Evolutionary conservation across 2,329 filamentous ascomycete species (phyloP), one percentile per base, ranked within the genome.

Genomic region (Chrysoporthe deuterocubensis): DNA sequence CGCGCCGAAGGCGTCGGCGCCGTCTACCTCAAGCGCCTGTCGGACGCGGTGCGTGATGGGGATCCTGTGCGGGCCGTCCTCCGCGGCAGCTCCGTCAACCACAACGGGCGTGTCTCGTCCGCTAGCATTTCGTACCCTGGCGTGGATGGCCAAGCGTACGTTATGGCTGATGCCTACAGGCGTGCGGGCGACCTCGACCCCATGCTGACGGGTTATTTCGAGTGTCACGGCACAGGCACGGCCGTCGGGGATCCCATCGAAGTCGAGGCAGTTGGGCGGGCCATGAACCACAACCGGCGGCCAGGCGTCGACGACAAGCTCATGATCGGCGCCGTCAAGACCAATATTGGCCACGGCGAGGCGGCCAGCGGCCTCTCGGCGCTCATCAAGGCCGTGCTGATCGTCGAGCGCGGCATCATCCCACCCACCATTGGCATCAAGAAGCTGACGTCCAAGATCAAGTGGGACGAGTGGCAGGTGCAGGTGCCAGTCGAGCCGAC

Each of bases 1-100:
- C 78, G 85, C 3, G 85, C 79, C 1, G 85, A 88, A 57, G 85
- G 81, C 0, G 72, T 78, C 4, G 82, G 73, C 0, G 71, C 76
- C 0, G 71, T 88, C 0, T 72, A 85, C 3, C 68, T 88, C 0
- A 88, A 87, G 76, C 77, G 72, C 14, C 73, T 87, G 0, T 74
- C 76, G 0, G 74, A 79, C 56, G 86, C 86, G 0, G 50, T 86
- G 0, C 71, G 72, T 2, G 84, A 85, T 44, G 80, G 80, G 0
- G 82, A 88, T 70, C 75, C 75, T 0, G 77, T 84, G n/a, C 72
- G 79, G 0, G 81, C 76, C 6, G 74, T 81, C 1, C 79, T 85
- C 40, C 69, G 76, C 0, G 76, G 73, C 2, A 78, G 77, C 0
- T 78, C 74, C 0, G 73, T 79, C 1, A 40, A 40, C 37, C 9